Conservation (phyloP, 148 eudicot genomes). For the Camellia lanceoleosa region DNA sequence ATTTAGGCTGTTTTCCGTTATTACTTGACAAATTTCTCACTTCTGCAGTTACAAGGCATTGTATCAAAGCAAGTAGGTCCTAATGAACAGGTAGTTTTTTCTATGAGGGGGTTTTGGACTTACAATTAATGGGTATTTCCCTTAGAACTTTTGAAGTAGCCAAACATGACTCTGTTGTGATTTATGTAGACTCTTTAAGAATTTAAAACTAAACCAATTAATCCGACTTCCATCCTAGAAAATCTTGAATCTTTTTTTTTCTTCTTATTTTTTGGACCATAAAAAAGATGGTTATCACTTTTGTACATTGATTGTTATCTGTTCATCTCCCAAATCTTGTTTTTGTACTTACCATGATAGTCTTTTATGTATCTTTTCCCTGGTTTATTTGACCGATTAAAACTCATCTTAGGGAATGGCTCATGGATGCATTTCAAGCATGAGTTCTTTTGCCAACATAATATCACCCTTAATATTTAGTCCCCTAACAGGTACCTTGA, state of each 20-base stretch:
- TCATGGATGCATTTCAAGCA: conserved; percentile 73
- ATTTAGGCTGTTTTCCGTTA: not conserved
- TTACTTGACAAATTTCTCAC: not conserved
- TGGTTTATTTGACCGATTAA: not conserved
- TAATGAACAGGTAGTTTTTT: conserved; percentile 44
- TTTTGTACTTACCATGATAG: not conserved
- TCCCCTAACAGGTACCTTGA: conserved; percentile 61
- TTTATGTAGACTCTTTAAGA: no score
- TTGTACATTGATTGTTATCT: not conserved
- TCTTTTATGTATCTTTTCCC: not conserved
- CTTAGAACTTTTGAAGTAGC: not conserved
- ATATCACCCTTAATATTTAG: conserved; percentile 64
- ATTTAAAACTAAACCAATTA: no score
- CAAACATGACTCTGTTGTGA: not conserved
- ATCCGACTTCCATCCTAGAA: no score
- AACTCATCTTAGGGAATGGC: conserved; percentile 52
- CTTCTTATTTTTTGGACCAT: no score
- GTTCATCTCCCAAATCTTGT: not conserved
- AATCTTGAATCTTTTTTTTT: no score
- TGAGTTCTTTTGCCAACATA: conserved; percentile 54
- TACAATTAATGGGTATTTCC: not conserved
- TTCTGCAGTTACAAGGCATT: conserved; percentile 59
- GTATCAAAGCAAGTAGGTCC: conserved; percentile 70
- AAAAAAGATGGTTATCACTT: not conserved
- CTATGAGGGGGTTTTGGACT: not conserved